These are phyloP conservation scores for Aspergillus cejpii DNA, from an alignment of 2,329 filamentous ascomycete species.

Conservation along the genomic window DNA sequence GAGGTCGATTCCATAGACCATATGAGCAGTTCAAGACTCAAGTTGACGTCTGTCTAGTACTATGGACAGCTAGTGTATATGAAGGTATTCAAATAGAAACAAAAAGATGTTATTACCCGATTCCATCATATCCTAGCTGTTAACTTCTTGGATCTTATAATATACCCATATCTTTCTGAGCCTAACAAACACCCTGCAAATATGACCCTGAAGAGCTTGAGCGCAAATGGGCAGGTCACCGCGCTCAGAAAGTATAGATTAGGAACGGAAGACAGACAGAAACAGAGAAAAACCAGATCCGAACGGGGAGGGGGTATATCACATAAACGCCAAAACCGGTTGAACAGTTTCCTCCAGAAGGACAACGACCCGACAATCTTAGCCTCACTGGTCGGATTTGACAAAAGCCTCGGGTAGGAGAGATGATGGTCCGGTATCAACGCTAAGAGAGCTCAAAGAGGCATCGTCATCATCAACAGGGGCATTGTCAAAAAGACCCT, in stretches of 20 bases:
- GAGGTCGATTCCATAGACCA: neutral
- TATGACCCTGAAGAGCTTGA: neutral
- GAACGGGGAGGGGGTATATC: slow-evolving; percentile 37
- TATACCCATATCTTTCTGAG: slow-evolving; percentile 1
- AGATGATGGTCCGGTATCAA: slow-evolving; percentile 21
- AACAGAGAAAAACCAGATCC: slow-evolving; percentile 8
- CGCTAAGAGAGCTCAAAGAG: slow-evolving; percentile 22
- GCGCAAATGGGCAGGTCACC: neutral
- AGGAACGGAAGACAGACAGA: neutral
- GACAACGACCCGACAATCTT: neutral
- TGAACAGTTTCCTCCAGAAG: slow-evolving; percentile 8
- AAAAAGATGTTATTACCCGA: neutral
- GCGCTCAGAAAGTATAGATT: neutral
- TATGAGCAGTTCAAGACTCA: no score
- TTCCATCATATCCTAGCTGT: neutral
- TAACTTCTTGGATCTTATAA: neutral
- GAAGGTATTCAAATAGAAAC: neutral
- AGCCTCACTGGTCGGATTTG: slow-evolving; percentile 16
- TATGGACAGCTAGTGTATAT: no score
- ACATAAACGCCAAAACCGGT: slow-evolving; percentile 32
- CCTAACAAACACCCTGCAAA: neutral
- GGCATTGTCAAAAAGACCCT: slow-evolving; percentile 28
- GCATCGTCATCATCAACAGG: slow-evolving; percentile 11
- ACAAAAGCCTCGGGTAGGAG: slow-evolving; percentile 26
- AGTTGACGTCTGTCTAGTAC: no score